These are phyloP conservation scores for Scenedesmus sp. DNA, from an alignment of 163 green algal species.

Conservation along the genomic window DNA sequence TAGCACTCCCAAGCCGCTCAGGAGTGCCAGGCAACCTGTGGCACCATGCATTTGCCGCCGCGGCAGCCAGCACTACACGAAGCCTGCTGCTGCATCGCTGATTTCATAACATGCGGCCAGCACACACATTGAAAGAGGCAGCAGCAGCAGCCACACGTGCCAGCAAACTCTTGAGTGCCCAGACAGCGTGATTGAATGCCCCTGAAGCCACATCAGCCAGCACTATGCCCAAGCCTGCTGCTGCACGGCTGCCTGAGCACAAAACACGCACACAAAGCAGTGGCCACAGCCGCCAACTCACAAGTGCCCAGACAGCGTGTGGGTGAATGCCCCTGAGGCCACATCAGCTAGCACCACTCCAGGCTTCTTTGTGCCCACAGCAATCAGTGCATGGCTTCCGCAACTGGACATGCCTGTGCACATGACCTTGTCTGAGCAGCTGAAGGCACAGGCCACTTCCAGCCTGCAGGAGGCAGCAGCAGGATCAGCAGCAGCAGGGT, in stretches of 20 bases:
- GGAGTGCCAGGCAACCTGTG: too few species aligned
- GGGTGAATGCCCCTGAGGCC: slow-evolving; percentile 74
- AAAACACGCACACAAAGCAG: not conserved
- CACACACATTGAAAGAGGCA: too few species aligned
- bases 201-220: not conserved
- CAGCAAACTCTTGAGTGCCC: too few species aligned
- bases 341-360: slow-evolving; percentile 84
- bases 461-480: slow-evolving; percentile 46
- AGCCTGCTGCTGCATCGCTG: too few species aligned
- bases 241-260: too few species aligned
- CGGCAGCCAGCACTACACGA: too few species aligned
- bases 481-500: not conserved
- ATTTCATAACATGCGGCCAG: too few species aligned
- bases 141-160: too few species aligned
- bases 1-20: not conserved
- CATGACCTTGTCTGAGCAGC: slow-evolving; percentile 71
- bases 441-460: slow-evolving; percentile 69
- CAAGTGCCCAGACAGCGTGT: slow-evolving; percentile 84
- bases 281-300: slow-evolving; percentile 8
- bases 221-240: not conserved
- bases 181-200: too few species aligned
- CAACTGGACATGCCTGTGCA: slow-evolving; percentile 74
- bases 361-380: slow-evolving; percentile 64
- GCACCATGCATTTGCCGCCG: too few species aligned
- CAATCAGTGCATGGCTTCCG: slow-evolving; percentile 80